Percentiles rank a stretch among this genome's conserved stretches.
These are phyloP conservation scores for Pouteria campechiana DNA, from an alignment of 179 eudicot species.

Conservation along the genomic window DNA sequence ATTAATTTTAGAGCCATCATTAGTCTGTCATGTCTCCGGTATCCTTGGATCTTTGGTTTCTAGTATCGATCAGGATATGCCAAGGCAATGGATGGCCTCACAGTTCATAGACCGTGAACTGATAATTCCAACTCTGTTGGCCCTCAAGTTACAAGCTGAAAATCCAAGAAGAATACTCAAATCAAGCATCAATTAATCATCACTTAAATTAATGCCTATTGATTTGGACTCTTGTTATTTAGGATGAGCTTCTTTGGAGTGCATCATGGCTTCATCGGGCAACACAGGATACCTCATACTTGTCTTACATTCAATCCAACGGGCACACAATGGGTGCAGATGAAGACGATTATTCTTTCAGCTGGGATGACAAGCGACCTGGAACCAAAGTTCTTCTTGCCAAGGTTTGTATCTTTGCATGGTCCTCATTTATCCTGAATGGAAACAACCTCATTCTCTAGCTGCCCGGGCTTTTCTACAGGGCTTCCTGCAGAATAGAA, in stretches of 20 bases:
- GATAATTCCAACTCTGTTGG: too few relatives aligned
- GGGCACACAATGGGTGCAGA: slow-evolving; percentile 69
- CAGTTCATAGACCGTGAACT: too few relatives aligned
- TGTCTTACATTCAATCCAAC: slow-evolving; percentile 59
- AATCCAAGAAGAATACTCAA: too few relatives aligned
- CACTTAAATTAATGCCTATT: background rate
- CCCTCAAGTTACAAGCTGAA: too few relatives aligned
- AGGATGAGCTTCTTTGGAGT: slow-evolving; percentile 96
- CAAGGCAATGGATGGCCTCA: too few relatives aligned
- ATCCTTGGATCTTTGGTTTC: too few relatives aligned
- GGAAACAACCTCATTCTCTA: background rate
- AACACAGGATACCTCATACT: slow-evolving; percentile 37
- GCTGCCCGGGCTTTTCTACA: slow-evolving; percentile 8
- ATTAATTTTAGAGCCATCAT: too few relatives aligned
- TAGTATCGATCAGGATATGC: too few relatives aligned
- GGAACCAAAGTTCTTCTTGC: slow-evolving; percentile 79
- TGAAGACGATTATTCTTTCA: slow-evolving; percentile 63
- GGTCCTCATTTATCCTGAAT: too few relatives aligned
- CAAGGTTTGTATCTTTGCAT: slow-evolving; percentile 24
- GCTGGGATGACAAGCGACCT: slow-evolving; percentile 85
- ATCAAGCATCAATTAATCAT: too few relatives aligned
- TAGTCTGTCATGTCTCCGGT: too few relatives aligned
- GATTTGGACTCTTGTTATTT: background rate
- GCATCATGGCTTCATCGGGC: slow-evolving; percentile 90
- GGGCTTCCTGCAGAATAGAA: slow-evolving; percentile 51